Evolutionary conservation across 2,329 filamentous ascomycete species (phyloP), one percentile per base, ranked within the genome.

Genomic region (Venturia effusa): DNA sequence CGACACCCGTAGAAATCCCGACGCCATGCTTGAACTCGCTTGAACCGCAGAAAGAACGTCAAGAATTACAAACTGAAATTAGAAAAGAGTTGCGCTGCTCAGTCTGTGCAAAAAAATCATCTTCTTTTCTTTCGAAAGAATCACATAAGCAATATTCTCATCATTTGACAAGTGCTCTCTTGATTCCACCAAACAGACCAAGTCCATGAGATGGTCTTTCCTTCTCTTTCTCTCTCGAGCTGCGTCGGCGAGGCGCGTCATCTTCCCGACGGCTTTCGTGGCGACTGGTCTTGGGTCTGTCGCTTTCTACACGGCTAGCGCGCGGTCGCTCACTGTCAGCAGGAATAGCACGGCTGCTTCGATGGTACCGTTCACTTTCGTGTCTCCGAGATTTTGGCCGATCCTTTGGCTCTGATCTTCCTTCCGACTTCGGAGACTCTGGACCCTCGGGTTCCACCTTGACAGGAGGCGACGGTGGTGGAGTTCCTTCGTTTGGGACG

Each of bases 81-180:
- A 39, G 1, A 51, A 27, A 5, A 19, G 45, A 51, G 45, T 27
- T 51, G 45, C n/a, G 45, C 4, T 51, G 24, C 45, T 15, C 45
- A 51, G 17, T 51, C 10, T 51, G 45, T 51, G 27, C 45, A 51
- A 15, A 51, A 5, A 6, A 32, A 32, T 22, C 13, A 2, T 30
- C 13, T 30, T n/a, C 11, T n/a, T 27, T 19, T 55, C 51, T 15
- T 32, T n/a, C 13, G 19, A 17, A 55, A 3, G 6, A 34, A 30
- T 34, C 51, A 55, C 34, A 19, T 34, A 57, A 34, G 27, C 15
- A 34, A 10, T 2, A 2, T 34, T n/a, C 7, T 34, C 51, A n/a
- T 62, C 34, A 45, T 32, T 62, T 62, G 39, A 62, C 61, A 19
- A 62, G 43, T 15, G 45, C 61, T 37, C 61, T 62, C 41, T 62